Conservation (phyloP, 75 land plant species). For the Cryptomeria japonica region DNA sequence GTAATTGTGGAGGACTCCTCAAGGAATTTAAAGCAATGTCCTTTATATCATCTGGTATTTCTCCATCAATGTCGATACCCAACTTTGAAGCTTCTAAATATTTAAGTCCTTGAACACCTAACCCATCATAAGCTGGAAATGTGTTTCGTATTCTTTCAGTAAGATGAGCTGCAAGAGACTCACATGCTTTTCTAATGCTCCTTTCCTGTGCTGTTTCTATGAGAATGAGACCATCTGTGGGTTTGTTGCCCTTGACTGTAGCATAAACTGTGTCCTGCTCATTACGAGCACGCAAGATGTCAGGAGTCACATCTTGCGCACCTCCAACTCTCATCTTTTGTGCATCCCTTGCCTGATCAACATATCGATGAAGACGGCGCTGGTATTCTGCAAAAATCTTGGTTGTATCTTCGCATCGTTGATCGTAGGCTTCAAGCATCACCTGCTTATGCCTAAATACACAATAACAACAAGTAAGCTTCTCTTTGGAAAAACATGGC, state of each 20-base stretch:
- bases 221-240: conserved; percentile 69
- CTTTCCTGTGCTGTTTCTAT: conserved; percentile 85
- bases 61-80: conserved; percentile 72
- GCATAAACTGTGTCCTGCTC: conserved; percentile 71
- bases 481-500: not conserved
- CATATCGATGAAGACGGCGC: conserved; percentile 72
- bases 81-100: conserved; percentile 70
- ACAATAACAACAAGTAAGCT: not conserved
- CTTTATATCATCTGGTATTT: conserved; percentile 78
- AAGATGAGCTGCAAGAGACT: conserved; percentile 62
- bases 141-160: conserved; percentile 62
- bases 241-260: conserved; percentile 59
- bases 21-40: conserved; percentile 55
- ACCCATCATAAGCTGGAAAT: conserved; percentile 94
- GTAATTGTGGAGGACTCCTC: conserved; percentile 74
- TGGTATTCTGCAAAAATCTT: conserved; percentile 93
- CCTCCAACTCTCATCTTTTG: conserved; percentile 54
- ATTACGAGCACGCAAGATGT: conserved; percentile 23
- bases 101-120: conserved; percentile 50
- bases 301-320: conserved; percentile 37
- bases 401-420: conserved; percentile 88
- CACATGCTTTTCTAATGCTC: conserved; percentile 83
- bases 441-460: conserved; percentile 90
- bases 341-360: conserved; percentile 82
- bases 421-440: conserved; percentile 89